A percentile compares a stretch with the other conserved stretches of the same genome.
These are phyloP conservation scores for Plicaturopsis crispa DNA, from an alignment of 768 basidiomycete species.

Conservation along the genomic window DNA sequence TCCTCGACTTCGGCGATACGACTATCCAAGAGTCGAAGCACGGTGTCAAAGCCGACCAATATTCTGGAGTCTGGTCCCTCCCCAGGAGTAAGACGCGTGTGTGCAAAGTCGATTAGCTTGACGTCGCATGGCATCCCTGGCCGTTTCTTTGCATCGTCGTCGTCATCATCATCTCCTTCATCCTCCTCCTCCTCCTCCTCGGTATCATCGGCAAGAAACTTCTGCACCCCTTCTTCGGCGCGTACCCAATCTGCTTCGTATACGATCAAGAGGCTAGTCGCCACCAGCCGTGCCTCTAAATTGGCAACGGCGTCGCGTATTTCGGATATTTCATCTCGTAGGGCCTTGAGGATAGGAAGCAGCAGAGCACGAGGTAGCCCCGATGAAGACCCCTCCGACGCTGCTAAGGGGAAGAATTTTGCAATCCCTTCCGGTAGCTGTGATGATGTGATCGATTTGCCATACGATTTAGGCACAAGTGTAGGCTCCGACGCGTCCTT, in stretches of 20 bases:
- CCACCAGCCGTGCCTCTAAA: constrained; percentile 75
- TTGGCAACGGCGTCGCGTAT: constrained; percentile 41
- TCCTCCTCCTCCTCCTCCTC: constrained; percentile 26
- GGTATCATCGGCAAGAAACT: constrained; percentile 12
- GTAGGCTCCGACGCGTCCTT: constrained; percentile 45
- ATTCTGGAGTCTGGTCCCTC: constrained; percentile 77
- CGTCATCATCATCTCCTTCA: constrained; percentile 16
- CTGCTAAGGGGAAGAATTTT: constrained; percentile 65
- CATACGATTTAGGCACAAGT: constrained; percentile 67
- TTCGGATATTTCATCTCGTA: constrained; percentile 45
- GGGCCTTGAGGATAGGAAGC: constrained; percentile 45
- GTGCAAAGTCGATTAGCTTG: constrained; percentile 93
- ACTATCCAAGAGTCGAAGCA: constrained; percentile 51
- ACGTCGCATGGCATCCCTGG: constrained; percentile 48
- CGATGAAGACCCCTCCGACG: constrained; percentile 8
- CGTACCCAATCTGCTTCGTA: constrained; percentile 58
- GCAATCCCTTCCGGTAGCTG: constrained; percentile 74
- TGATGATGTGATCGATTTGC: constrained; percentile 59
- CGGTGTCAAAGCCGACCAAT: constrained; percentile 62
- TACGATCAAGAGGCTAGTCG: constrained; percentile 71
- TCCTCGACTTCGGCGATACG: constrained; percentile 38
- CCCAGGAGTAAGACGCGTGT: constrained; percentile 62
- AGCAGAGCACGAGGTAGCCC: constrained; percentile 55
- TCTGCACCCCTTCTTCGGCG: constrained; percentile 29
- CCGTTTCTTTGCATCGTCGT: constrained; percentile 24